Evolutionary conservation across 2,329 filamentous ascomycete species (phyloP).

Genomic region (Cladosporium sp.): DNA sequence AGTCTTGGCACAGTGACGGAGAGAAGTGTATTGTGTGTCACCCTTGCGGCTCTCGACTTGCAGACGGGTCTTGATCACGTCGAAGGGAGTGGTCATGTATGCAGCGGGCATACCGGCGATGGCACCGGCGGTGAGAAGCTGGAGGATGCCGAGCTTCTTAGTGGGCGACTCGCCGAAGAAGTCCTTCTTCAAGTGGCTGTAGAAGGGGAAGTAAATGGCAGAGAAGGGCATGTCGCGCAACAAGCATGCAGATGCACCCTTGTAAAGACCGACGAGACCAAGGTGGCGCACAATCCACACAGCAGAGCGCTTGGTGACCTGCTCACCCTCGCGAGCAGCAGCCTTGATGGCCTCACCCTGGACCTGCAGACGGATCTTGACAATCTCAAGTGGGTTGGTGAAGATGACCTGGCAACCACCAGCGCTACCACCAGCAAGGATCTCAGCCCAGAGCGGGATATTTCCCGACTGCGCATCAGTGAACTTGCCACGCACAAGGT

Average conservation of each 20-base stretch:
- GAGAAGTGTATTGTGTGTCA: constrained; percentile 78
- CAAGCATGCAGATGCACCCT: constrained; percentile 90
- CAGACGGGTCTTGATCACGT: constrained; percentile 97
- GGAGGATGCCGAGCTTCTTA: constrained; percentile 83
- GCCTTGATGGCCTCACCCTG: constrained; percentile 90
- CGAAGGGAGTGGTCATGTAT: constrained; percentile 94
- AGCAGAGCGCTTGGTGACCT: constrained; percentile 79
- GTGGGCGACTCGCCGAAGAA: constrained; percentile 84
- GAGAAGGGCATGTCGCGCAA: constrained; percentile 97
- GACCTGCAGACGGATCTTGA: constrained; percentile 97
- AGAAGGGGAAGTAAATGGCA: constrained; percentile 97
- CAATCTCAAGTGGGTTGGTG: constrained; percentile 96
- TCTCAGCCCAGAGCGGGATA: constrained; percentile 68
- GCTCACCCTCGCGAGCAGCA: constrained; percentile 67
- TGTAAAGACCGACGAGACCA: constrained; percentile 91
- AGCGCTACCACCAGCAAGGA: constrained; percentile 82
- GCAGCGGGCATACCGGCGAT: constrained; percentile 60
- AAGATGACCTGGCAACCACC: constrained; percentile 97
- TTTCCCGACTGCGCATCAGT: constrained; percentile 68
- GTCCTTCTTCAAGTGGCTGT: constrained; percentile 90
- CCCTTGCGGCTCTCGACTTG: constrained; percentile 98
- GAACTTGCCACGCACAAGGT: constrained; percentile 74
- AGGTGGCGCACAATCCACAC: constrained; percentile 98
- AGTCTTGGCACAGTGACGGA: constrained; percentile 79
- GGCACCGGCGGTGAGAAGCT: constrained; percentile 89